Conservation (phyloP, 805 yeast species). For the Metschnikowia arizonensis region DNA sequence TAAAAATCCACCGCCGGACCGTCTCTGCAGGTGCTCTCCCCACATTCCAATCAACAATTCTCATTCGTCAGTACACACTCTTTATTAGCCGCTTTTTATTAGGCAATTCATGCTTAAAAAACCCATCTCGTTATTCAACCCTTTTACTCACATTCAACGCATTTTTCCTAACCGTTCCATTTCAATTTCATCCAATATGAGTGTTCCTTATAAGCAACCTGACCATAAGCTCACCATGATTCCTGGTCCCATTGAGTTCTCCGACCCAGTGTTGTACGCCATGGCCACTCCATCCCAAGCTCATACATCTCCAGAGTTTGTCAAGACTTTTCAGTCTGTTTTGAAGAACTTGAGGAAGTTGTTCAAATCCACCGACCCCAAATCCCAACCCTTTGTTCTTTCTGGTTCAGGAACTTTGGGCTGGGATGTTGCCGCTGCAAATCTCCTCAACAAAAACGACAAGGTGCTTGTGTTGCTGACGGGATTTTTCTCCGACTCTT, state of each 20-base stretch:
- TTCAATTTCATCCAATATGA: conserved; percentile 21
- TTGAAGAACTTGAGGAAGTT: conserved; percentile 65
- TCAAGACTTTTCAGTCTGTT: conserved; percentile 64
- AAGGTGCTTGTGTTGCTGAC: conserved; percentile 79
- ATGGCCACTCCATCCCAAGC: conserved; percentile 81
- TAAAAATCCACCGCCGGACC: too few species aligned
- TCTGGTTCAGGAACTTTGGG: conserved; percentile 94
- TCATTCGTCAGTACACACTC: conserved; percentile 1
- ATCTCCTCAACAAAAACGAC: conserved; percentile 59
- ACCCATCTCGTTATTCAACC: not conserved
- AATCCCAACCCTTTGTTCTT: conserved; percentile 76
- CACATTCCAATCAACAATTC: not conserved
- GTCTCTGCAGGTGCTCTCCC: too few species aligned
- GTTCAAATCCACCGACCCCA: conserved; percentile 62
- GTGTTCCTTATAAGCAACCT: conserved; percentile 38
- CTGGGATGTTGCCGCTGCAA: conserved; percentile 86
- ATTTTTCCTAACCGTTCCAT: not conserved
- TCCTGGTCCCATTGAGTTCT: conserved; percentile 86
- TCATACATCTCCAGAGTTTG: conserved; percentile 86
- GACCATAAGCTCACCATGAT: conserved; percentile 53
- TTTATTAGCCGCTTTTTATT: not conserved
- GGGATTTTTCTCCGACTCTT: conserved; percentile 83
- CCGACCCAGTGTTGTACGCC: conserved; percentile 72
- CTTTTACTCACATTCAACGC: not conserved
- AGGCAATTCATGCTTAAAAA: not conserved